Evolutionary conservation across 176 grass and related monocot species (phyloP), one percentile per base, ranked within the genome.

Genomic region (Olyra latifolia): DNA sequence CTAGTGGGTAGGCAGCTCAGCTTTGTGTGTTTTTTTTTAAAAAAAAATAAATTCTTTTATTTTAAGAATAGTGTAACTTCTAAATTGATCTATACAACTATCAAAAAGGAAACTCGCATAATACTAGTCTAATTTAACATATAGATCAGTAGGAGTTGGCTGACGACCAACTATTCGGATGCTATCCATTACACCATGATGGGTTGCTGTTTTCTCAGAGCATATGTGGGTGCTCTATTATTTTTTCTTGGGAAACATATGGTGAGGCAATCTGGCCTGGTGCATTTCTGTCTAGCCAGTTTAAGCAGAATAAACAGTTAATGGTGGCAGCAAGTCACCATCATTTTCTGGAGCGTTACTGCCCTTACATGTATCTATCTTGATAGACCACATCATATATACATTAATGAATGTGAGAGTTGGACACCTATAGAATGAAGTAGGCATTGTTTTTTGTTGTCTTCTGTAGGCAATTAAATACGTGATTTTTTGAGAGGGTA

Each of bases 91-190:
- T 14, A 6, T 69, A 24, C 15, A 41, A 46, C 38, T 25, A 28
- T 28, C 48, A 19, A 81, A 46, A 6, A 47, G 44, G 44, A 71
- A 59, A 57, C 23, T 60, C 27, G 9, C 8, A 8, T 20, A 39
- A 4, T 72, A 71, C n/a, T 62, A 82, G 32, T 50, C 13, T 44
- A 60, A 60, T 17, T 23, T 60, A 14, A n/a, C 47, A 27, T 43
- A 50, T 72, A 72, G 43, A 63, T 62, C 67, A 52, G 15, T 62
- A 62, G 54, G 68, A 62, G 20, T 82, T 82, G 42, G 68, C 53
- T 71, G 66, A 61, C 28, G 42, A 71, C 66, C n/a, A 81, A 48
- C 9, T 61, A 32, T 61, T 32, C 7, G 17, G 40, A 71, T 47
- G 78, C 25, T 68, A 46, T 70, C 40, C 60, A 20, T 47, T 58